Evolutionary conservation across 257 asterid species (phyloP).

Genomic region (Solanum chmielewskii): DNA sequence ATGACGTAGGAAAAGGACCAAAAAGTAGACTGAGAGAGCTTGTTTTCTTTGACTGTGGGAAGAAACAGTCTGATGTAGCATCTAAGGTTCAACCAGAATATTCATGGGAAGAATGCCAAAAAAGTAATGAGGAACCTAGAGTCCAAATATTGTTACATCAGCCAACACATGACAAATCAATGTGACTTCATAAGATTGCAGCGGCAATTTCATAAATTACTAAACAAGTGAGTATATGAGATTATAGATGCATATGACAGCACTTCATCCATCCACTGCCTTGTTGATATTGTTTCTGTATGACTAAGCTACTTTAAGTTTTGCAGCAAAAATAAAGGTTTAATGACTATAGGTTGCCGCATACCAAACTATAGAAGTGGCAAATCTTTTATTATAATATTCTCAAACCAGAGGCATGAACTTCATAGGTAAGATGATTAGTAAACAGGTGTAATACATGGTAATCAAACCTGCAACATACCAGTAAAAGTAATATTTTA

Average conservation of each 20-base stretch:
- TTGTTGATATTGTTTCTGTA: neutral
- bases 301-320: neutral
- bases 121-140: neutral
- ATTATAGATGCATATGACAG: neutral
- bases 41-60: neutral
- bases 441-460: neutral
- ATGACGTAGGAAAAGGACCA: neutral
- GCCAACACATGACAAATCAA: neutral
- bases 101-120: neutral
- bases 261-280: neutral
- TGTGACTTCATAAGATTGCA: neutral
- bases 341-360: neutral
- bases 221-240: neutral
- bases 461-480: neutral
- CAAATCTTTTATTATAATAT: neutral
- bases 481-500: neutral
- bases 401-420: neutral
- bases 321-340: neutral
- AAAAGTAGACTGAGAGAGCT: neutral
- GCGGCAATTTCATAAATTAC: neutral
- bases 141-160: neutral
- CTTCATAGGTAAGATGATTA: neutral
- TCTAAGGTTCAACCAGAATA: neutral
- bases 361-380: neutral
- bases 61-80: neutral